phyloP scores from a whole-genome alignment of 306 rosid genomes.

The Macrotyloma uniflorum region DNA sequence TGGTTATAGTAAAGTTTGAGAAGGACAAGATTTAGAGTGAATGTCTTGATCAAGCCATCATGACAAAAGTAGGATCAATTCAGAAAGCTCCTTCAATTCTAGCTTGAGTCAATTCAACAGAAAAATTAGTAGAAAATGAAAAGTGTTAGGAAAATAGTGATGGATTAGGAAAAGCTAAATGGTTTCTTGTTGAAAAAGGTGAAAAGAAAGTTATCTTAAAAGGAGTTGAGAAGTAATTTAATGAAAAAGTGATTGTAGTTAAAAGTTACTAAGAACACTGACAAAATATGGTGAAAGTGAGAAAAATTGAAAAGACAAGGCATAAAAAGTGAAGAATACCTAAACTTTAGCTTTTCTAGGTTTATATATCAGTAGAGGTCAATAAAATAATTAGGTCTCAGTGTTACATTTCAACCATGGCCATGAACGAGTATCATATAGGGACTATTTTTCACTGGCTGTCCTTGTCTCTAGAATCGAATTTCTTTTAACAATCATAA shows the following conservation, averaged over 20 bases:
- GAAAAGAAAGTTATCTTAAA: background rate
- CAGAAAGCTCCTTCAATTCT: background rate
- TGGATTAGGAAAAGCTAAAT: background rate
- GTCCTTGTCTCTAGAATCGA: background rate
- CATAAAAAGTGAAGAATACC: background rate
- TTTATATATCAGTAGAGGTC: background rate
- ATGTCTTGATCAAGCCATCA: background rate
- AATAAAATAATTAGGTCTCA: background rate
- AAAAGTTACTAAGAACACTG: background rate
- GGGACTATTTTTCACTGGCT: background rate
- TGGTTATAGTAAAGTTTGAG: background rate
- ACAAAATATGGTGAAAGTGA: background rate
- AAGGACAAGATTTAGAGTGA: background rate
- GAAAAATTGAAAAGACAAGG: background rate
- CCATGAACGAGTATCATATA: background rate
- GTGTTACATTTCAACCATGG: background rate
- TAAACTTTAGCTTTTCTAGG: background rate
- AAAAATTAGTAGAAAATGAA: background rate
- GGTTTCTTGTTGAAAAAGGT: background rate
- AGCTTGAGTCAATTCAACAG: background rate
- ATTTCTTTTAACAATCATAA: background rate
- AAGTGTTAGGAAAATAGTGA: background rate
- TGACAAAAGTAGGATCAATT: background rate
- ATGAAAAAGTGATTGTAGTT: background rate
- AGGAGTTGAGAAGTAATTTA: background rate